Conservation (phyloP, 495 filamentous ascomycete species). For the Talaromyces wortmannii region DNA sequence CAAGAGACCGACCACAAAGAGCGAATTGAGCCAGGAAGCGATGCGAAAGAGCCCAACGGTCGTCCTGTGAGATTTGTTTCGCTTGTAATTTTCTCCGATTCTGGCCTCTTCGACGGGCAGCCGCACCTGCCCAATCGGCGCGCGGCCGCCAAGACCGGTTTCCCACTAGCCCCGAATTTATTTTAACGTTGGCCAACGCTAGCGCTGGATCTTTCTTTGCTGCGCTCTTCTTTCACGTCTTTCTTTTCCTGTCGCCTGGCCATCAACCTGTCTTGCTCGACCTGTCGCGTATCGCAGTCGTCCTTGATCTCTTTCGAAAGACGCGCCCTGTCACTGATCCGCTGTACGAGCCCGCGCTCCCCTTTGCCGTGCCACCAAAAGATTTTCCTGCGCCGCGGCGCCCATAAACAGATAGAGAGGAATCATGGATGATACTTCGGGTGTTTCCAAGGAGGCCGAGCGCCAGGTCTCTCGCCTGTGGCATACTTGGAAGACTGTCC, state of each 20-base stretch:
- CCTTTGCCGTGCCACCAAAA: neutral
- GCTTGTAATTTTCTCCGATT: neutral
- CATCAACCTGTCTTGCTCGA: no score
- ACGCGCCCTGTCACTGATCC: no score
- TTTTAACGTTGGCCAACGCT: neutral
- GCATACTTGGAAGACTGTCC: conserved; percentile 81
- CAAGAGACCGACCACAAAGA: neutral
- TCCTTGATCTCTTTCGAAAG: no score
- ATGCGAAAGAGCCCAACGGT: neutral
- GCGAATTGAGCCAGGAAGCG: neutral
- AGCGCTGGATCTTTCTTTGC: neutral
- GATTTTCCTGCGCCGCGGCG: conserved; percentile 7
- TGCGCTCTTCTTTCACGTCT: neutral
- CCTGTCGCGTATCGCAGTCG: no score
- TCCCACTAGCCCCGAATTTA: neutral
- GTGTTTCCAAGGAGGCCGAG: conserved; percentile 47
- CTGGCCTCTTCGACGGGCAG: neutral
- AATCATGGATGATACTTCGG: conserved; percentile 39
- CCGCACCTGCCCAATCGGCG: neutral
- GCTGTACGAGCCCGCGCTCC: no score
- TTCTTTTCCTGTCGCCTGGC: neutral
- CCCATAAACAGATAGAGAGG: conserved; percentile 31
- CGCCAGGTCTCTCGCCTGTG: conserved; percentile 68
- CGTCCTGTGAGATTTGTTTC: neutral
- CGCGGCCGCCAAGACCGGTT: neutral